Base-by-base conservation (phyloP, 176 grass and related monocot genomes). In the Tuctoria greenei region DNA sequence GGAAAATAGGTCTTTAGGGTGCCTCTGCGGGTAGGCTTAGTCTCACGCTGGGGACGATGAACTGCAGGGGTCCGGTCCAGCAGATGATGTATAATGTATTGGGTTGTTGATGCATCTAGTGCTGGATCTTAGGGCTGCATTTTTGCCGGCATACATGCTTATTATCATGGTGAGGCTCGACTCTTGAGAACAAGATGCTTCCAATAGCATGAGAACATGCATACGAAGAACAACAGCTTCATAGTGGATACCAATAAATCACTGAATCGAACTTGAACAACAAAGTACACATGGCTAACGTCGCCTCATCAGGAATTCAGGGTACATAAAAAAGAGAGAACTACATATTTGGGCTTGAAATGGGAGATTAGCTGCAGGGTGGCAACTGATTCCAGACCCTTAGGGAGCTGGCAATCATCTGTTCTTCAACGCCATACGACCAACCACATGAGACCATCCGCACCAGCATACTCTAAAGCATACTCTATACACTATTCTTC, bases 151-250 rank as follows among this genome's bases (percentile, higher is more conserved):
- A 40, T 10, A 8, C 49, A 31, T 34, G 21, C 18, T 23, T 58
- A 75, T 36, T 38, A 37, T 82, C 61, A 13, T 66, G 18, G 7
- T 5, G 50, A 57, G 36, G 51, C n/a, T 21, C 38, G 66, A 61
- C 16, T 21, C n/a, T n/a, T 40, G 20, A 68, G 62, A 75, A 38
- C 13, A 40, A 28, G 64, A 62, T 42, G 23, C 21, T 61, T 77
- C 31, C 34, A 63, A 42, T 34, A 56, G 44, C 82, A 64, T 24
- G 25, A 40, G 43, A 83, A 83, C 81, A 59, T 7, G 41, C 67
- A 26, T 12, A n/a, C n/a, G n/a, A n/a, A n/a, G n/a, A n/a, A n/a
- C n/a, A n/a, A n/a, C n/a, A n/a, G 49, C 4, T 58, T 56, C 52
- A 58, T 12, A 16, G 24, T 60, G 15, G n/a, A n/a, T n/a, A n/a